A percentile compares a stretch with the other conserved stretches of the same genome.
phyloP scores from a whole-genome alignment of 2,329 filamentous ascomycete species.

The Cryphonectria japonica region DNA sequence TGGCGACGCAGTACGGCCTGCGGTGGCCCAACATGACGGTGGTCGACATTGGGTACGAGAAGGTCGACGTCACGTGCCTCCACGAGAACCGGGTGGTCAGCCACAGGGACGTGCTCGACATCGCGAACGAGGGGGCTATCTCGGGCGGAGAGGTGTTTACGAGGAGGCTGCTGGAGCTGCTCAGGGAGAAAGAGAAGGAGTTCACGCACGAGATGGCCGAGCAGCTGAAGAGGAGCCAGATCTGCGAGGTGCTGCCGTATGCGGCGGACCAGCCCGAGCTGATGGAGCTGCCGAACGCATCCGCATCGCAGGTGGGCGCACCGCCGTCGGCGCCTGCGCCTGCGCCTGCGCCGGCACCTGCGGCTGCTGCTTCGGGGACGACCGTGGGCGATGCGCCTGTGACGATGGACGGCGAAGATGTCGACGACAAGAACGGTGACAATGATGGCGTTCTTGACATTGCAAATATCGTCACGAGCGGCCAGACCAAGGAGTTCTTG shows the following conservation, averaged over 20 bases:
- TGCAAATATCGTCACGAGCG: conserved; percentile 80
- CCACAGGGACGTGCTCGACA: conserved; percentile 64
- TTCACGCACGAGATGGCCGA: conserved; percentile 71
- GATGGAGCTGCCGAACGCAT: conserved; percentile 54
- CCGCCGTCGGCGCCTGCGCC: conserved; percentile 33
- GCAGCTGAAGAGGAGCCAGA: conserved; percentile 67
- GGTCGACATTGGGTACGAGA: conserved; percentile 88
- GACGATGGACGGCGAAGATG: conserved; percentile 37
- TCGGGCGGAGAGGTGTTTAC: conserved; percentile 92
- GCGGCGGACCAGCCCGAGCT: conserved; percentile 47
- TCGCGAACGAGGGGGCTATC: conserved; percentile 44
- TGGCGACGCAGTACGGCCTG: conserved; percentile 85
- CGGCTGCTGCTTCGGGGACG: conserved; percentile 30
- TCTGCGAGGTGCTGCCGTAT: conserved; percentile 70
- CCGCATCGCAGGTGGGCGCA: conserved; percentile 24
- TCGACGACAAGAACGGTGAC: conserved; percentile 47
- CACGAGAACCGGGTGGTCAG: conserved; percentile 77
- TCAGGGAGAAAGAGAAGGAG: conserved; percentile 55
- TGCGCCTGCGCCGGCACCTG: conserved; percentile 33
- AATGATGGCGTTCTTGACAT: conserved; percentile 81
- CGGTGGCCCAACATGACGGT: conserved; percentile 78
- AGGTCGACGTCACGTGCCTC: conserved; percentile 90
- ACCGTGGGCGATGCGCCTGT: conserved; percentile 40
- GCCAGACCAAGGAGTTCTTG: conserved; percentile 80
- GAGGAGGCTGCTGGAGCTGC: conserved; percentile 67